Conservation (phyloP, 257 asterid genomes). For the Verbena officinalis region DNA sequence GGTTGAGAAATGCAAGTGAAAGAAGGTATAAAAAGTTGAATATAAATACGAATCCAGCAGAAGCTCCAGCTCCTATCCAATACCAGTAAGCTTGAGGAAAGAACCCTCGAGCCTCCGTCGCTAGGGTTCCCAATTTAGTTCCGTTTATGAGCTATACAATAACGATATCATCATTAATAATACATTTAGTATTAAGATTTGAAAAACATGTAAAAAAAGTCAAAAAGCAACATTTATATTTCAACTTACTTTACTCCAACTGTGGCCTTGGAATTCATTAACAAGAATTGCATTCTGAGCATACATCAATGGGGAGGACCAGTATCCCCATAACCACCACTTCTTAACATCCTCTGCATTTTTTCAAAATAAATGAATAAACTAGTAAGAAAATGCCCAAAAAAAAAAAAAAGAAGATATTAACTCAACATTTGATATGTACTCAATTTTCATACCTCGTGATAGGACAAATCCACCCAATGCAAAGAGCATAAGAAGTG, state of each 20-base stretch:
- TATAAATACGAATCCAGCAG: conserved; percentile 39
- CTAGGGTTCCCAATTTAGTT: conserved; percentile 44
- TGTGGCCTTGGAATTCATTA: conserved; percentile 61
- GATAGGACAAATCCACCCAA: conserved; percentile 69
- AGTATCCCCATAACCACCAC: conserved; percentile 91
- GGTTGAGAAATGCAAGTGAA: conserved; percentile 46
- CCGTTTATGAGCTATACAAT: conserved; percentile 45
- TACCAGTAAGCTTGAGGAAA: conserved; percentile 63
- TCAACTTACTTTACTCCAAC: conserved; percentile 61
- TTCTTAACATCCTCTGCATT: conserved; percentile 55
- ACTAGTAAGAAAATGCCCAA: conserved; percentile 2
- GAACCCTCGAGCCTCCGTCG: conserved; percentile 47
- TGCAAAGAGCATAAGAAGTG: conserved; percentile 57
- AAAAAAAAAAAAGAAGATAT: neutral
- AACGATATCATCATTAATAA: conserved; percentile 9
- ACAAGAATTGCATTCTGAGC: conserved; percentile 65
- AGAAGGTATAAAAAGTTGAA: conserved; percentile 44
- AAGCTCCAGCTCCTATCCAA: conserved; percentile 65
- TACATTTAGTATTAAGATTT: neutral
- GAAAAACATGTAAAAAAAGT: neutral
- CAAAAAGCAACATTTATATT: neutral
- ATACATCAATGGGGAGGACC: conserved; percentile 73
- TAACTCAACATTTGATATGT: neutral
- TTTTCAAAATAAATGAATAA: neutral
- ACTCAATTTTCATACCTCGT: conserved; percentile 43